Evolutionary conservation across 1,284 basidiomycete species (phyloP).

Genomic region (Polyporus tsugae): DNA sequence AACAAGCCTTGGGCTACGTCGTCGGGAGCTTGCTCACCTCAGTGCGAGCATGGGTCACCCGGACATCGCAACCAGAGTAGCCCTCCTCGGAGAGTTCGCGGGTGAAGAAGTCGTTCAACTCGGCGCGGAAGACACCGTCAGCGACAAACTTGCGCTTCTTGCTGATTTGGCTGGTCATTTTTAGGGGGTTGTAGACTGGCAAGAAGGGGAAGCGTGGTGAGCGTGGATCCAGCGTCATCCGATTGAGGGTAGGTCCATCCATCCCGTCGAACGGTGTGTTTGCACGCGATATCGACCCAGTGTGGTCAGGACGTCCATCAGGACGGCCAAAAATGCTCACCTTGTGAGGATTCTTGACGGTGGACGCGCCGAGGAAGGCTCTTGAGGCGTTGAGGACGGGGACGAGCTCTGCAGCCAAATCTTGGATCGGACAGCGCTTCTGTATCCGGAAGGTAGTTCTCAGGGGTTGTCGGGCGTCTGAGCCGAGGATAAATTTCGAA

Average conservation of each 20-base stretch:
- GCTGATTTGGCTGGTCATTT: slow-evolving; percentile 88
- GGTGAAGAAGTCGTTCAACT: slow-evolving; percentile 98
- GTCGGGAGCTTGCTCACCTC: slow-evolving; percentile 63
- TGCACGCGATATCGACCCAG: background rate
- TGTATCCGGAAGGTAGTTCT: slow-evolving; percentile 21
- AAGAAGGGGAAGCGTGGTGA: slow-evolving; percentile 15
- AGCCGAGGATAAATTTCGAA: slow-evolving; percentile 24
- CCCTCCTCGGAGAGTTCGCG: slow-evolving; percentile 99
- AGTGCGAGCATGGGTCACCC: slow-evolving; percentile 98
- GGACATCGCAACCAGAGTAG: slow-evolving; percentile 99
- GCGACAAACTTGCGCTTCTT: slow-evolving; percentile 99
- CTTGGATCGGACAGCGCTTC: slow-evolving; percentile 17
- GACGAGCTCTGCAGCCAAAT: slow-evolving; percentile 22
- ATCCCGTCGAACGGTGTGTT: slow-evolving; percentile 15
- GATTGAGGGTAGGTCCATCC: slow-evolving; percentile 21
- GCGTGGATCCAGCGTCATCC: slow-evolving; percentile 27
- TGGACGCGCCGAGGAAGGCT: slow-evolving; percentile 32
- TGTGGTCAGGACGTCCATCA: background rate
- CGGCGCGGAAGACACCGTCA: slow-evolving; percentile 98
- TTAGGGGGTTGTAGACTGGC: slow-evolving; percentile 37
- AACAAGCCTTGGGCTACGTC: background rate
- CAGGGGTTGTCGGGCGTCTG: slow-evolving; percentile 14
- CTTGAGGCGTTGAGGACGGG: slow-evolving; percentile 30
- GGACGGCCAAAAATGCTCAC: slow-evolving; percentile 27
- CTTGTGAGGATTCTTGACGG: slow-evolving; percentile 33